Base-by-base conservation (phyloP, 495 filamentous ascomycete species). In the Rostrohypoxylon terebratum region DNA sequence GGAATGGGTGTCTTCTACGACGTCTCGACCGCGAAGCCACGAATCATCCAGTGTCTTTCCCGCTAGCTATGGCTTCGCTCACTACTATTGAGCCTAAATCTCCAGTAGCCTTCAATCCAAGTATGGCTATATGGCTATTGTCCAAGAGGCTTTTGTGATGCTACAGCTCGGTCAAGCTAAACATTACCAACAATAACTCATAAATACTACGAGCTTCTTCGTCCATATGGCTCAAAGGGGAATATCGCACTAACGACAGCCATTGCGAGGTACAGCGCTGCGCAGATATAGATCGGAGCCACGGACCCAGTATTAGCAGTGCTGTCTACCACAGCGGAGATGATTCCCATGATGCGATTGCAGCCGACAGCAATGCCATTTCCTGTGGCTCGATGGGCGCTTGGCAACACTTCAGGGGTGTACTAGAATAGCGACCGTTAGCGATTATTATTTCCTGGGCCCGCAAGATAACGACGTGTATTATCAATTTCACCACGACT, bases 271-370 rank as follows among this genome's bases (percentile, higher is more conserved):
- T 89, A 91, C 0, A 93, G 80, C 9, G 85, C 88, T 0, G 89
- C 91, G 66, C 90, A 92, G 42, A 92, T 84, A 66, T 86, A 93
- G 18, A 93, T 89, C 1, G 91, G 91, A 3, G 87, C 89, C 0
- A 84, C 79, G 0, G 89, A 92, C 0, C 62, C 77, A 0, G 89
- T 90, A 76, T 91, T 76, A 0, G 88, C 87, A 28, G 81, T 82
- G 10, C 88, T 85, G 0, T 85, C 90, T 20, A 93, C 85, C 28
- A 93, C 81, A 2, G 90, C 90, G 20, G 86, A 88, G 58, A 93
- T 58, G 59, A 93, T 92, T 11, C 90, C 90, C 90, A 92, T 92
- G 68, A 92, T 78, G 14, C 91, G 85, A 75, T 92, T 92, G 31
- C 87, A 85, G 0, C 84, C 90, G 21, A 92, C 90, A 4, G 88